Percentiles rank a stretch among this genome's conserved stretches.
Conservation (phyloP, 768 basidiomycete species). For the Postia placenta region DNA sequence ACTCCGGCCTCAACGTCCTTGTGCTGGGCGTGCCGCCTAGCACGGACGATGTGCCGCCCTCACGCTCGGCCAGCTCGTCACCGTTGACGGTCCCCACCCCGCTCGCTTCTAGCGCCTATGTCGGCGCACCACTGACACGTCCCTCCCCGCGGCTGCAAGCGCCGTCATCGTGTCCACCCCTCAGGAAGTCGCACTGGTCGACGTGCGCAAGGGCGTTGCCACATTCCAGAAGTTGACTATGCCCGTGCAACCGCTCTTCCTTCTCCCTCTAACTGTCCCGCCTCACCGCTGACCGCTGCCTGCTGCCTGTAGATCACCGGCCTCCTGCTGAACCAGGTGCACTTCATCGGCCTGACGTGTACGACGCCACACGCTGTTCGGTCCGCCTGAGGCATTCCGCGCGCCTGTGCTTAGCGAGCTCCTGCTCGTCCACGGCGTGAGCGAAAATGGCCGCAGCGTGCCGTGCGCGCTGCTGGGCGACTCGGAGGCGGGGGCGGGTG, state of each 20-base stretch:
- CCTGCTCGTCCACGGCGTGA: slow-evolving; percentile 73
- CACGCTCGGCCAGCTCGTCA: slow-evolving; percentile 82
- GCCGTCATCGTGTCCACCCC: slow-evolving; percentile 94
- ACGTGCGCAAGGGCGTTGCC: slow-evolving; percentile 86
- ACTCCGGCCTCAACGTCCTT: slow-evolving; percentile 67
- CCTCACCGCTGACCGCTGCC: not conserved
- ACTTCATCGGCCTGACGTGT: slow-evolving; percentile 77
- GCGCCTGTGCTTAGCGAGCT: slow-evolving; percentile 70
- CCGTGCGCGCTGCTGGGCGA: slow-evolving; percentile 36
- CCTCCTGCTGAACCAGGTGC: slow-evolving; percentile 81
- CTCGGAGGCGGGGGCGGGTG: slow-evolving; percentile 1
- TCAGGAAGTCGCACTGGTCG: slow-evolving; percentile 87
- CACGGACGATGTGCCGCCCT: slow-evolving; percentile 90
- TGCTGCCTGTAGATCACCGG: slow-evolving; percentile 65
- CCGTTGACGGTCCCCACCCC: slow-evolving; percentile 55
- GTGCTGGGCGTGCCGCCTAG: slow-evolving; percentile 97
- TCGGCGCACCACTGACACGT: too few relatives aligned
- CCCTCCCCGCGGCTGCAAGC: slow-evolving; percentile 39
- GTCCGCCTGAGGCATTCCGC: slow-evolving; percentile 59
- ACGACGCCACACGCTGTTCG: slow-evolving; percentile 59
- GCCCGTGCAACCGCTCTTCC: slow-evolving; percentile 49
- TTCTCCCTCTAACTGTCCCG: not conserved
- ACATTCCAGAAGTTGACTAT: slow-evolving; percentile 89
- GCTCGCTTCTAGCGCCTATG: not conserved
- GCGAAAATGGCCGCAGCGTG: slow-evolving; percentile 55